These are phyloP conservation scores for Phycomyces blakesleeanus DNA, from an alignment of 192 early-diverging fungal species.

Conservation along the genomic window DNA sequence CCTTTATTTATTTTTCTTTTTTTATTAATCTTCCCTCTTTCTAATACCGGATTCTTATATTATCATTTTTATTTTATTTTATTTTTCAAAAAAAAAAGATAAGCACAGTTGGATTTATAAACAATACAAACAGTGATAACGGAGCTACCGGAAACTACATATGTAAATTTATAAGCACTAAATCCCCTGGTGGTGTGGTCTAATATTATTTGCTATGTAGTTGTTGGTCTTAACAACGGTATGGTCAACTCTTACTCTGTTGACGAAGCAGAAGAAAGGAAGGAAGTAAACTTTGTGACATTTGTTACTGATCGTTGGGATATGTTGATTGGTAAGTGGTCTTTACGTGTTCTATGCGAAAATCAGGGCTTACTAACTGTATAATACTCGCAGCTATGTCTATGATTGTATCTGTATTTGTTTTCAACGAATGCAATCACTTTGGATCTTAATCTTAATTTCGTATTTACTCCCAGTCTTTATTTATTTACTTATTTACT, in stretches of 20 bases:
- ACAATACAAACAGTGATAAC: not conserved
- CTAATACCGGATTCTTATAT: no score
- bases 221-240: slow-evolving; percentile 5
- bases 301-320: slow-evolving; percentile 17
- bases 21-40: no score
- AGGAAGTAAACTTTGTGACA: slow-evolving; percentile 13
- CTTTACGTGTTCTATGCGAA: not conserved
- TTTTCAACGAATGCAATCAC: not conserved
- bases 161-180: slow-evolving; percentile 10
- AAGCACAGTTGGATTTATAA: not conserved
- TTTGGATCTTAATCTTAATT: not conserved
- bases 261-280: slow-evolving; percentile 4
- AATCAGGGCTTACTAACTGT: not conserved
- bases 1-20: no score
- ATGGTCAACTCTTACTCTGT: slow-evolving; percentile 7
- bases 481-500: not conserved
- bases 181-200: no score
- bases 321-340: slow-evolving; percentile 13
- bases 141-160: not conserved
- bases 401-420: not conserved
- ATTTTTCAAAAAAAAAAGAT: not conserved
- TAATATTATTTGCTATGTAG: not conserved
- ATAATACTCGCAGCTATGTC: not conserved
- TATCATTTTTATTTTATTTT: not conserved
- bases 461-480: no score